These are phyloP conservation scores for Aspergillus incahuasiensis DNA, from an alignment of 495 filamentous ascomycete genomes.

Conservation along the genomic window DNA sequence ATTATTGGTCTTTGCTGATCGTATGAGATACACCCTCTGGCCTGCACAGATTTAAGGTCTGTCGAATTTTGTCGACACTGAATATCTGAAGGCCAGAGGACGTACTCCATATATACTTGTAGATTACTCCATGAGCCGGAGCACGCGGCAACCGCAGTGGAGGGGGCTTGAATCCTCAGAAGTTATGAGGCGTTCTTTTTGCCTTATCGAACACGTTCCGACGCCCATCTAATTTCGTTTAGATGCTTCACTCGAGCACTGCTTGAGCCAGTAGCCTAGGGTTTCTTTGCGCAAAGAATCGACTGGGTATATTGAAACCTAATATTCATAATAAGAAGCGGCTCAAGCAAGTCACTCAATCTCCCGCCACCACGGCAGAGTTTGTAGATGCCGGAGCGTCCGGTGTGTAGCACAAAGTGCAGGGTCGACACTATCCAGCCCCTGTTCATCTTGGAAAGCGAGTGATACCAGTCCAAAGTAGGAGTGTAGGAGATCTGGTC, in stretches of 20 bases:
- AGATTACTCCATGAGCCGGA: background rate
- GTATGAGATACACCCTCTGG: background rate
- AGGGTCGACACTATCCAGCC: conserved; percentile 61
- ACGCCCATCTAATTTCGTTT: background rate
- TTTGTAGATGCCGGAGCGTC: conserved; percentile 38
- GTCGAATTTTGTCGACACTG: no score
- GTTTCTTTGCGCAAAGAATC: background rate
- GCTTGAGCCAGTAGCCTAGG: background rate
- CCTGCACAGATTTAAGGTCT: no score
- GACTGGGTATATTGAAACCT: conserved; percentile 1
- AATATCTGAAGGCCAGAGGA: no score
- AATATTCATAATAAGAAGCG: background rate
- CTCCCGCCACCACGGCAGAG: conserved; percentile 36
- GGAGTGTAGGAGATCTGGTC: conserved; percentile 80
- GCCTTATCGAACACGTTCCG: background rate
- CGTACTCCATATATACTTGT: no score
- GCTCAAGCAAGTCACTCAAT: conserved; percentile 4
- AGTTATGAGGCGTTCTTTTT: background rate
- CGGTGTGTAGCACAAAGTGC: conserved; percentile 59
- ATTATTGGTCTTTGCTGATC: conserved; percentile 7
- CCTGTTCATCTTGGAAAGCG: conserved; percentile 58
- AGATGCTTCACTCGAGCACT: background rate
- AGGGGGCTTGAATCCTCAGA: background rate
- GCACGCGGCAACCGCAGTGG: background rate
- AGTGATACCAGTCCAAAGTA: conserved; percentile 83